Evolutionary conservation across 768 basidiomycete species (phyloP), one percentile per base, ranked within the genome.

Genomic region (Mycena indigotica): DNA sequence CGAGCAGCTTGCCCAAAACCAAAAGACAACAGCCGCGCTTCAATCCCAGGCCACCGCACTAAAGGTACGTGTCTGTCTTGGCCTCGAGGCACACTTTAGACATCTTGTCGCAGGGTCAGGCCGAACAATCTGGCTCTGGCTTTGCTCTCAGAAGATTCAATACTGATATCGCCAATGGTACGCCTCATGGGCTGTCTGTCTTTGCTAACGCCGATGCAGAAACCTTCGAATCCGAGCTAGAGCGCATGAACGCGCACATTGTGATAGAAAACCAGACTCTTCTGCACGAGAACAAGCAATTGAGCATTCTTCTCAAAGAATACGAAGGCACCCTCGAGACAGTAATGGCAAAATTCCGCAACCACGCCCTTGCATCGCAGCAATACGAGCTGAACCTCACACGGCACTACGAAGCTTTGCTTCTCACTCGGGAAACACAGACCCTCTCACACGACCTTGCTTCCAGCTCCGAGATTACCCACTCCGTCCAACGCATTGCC

Each of bases 291-390:
- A 98, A 99, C 78, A 95, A 92, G 70, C 96, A 98, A 68, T 81
- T 98, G 28, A 88, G 88, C 63, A 65, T 84, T 25, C 79, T 99
- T 25, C 77, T 98, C 55, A 95, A 95, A 68, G 97, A 99, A 72
- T 96, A 98, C 69, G 95, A 98, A 70, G 79, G 80, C 53, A 97
- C 95, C 3, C 82, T 99, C 78, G 95, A 98, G 66, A 95, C 87
- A 26, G 91, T 98, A 69, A 98, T 99, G 97, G 76, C 86, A 51
- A 98, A 98, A 74, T 98, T 98, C 70, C 83, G 95, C 57, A 88
- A 87, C 57, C 89, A 98, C 68, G 87, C 93, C 95, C 75, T 89
- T 60, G 92, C 95, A n/a, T 90, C 94, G 0, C 91, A 95, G 67
- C 88, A 89, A 60, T 93, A 98, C 67, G 93, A 97, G 66, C 78